phyloP scores from a whole-genome alignment of 1,284 basidiomycete species.

The Malassezia pachydermatis region DNA sequence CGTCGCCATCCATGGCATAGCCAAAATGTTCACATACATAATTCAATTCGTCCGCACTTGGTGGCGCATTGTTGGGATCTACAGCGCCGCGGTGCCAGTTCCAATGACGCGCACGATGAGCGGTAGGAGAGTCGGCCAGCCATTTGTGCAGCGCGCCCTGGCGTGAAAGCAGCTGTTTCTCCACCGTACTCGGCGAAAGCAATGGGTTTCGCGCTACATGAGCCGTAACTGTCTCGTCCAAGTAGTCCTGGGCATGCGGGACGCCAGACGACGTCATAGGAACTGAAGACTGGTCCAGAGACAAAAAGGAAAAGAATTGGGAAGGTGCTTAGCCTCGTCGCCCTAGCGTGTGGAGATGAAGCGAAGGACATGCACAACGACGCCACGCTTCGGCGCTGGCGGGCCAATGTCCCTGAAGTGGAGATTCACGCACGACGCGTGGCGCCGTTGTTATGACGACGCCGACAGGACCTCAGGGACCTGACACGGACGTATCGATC shows the following conservation, averaged over 20 bases:
- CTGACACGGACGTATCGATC: neutral
- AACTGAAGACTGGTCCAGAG: too few relatives aligned
- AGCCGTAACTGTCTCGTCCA: neutral
- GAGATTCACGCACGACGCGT: too few relatives aligned
- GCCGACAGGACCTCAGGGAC: too few relatives aligned
- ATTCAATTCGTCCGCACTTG: slow-evolving; percentile 38
- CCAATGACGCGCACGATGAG: slow-evolving; percentile 36
- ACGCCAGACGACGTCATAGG: neutral
- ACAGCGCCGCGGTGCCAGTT: slow-evolving; percentile 43
- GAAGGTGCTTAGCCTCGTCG: too few relatives aligned
- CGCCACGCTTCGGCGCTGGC: too few relatives aligned
- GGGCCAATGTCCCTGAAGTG: too few relatives aligned
- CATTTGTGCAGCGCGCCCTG: neutral
- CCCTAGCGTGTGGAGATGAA: too few relatives aligned
- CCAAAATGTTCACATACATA: slow-evolving; percentile 28
- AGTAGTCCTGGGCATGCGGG: neutral
- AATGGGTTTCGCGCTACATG: neutral
- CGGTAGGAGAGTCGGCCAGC: slow-evolving; percentile 28
- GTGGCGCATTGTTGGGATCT: slow-evolving; percentile 28
- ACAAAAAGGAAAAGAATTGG: too few relatives aligned
- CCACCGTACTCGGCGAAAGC: neutral
- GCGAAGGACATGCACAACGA: neutral
- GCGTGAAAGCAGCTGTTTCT: neutral
- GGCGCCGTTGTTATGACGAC: too few relatives aligned
- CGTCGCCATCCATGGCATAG: slow-evolving; percentile 28